These are phyloP conservation scores for Sergeia podlipaevii DNA, from an alignment of 208 protist genomes.

Conservation along the genomic window DNA sequence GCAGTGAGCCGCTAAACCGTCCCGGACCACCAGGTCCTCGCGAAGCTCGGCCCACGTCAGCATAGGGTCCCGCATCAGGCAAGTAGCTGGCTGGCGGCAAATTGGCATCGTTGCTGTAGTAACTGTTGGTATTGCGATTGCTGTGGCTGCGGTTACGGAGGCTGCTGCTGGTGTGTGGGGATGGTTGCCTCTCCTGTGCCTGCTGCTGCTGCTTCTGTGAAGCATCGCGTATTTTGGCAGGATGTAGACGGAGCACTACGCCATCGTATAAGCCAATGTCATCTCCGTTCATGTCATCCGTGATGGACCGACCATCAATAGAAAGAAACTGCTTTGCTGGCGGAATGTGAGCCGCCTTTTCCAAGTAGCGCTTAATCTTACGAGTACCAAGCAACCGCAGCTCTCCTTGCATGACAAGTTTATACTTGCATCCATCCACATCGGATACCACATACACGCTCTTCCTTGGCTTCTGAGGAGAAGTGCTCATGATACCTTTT, in stretches of 20 bases:
- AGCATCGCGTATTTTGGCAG: neutral
- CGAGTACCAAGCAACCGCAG: slow-evolving; percentile 30
- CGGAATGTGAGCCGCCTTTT: slow-evolving; percentile 44
- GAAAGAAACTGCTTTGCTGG: slow-evolving; percentile 38
- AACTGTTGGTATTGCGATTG: no score
- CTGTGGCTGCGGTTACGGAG: no score
- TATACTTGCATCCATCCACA: slow-evolving; percentile 77
- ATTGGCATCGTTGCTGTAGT: no score
- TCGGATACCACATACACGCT: slow-evolving; percentile 65
- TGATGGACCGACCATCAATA: slow-evolving; percentile 32
- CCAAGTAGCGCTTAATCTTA: slow-evolving; percentile 73
- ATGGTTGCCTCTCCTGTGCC: neutral
- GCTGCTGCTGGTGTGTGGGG: no score
- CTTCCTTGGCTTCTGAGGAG: neutral
- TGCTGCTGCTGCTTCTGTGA: neutral
- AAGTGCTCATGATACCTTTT: neutral
- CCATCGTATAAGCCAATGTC: slow-evolving; percentile 64
- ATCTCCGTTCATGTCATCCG: slow-evolving; percentile 26
- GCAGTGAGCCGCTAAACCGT: no score
- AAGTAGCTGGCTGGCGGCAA: no score
- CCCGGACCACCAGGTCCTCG: no score
- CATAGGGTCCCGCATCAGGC: no score
- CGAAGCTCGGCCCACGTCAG: no score
- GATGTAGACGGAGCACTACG: slow-evolving; percentile 42
- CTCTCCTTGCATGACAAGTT: slow-evolving; percentile 76